Evolutionary conservation across 2,329 filamentous ascomycete genomes (phyloP).

Genomic region (Fusarium ramigenum): DNA sequence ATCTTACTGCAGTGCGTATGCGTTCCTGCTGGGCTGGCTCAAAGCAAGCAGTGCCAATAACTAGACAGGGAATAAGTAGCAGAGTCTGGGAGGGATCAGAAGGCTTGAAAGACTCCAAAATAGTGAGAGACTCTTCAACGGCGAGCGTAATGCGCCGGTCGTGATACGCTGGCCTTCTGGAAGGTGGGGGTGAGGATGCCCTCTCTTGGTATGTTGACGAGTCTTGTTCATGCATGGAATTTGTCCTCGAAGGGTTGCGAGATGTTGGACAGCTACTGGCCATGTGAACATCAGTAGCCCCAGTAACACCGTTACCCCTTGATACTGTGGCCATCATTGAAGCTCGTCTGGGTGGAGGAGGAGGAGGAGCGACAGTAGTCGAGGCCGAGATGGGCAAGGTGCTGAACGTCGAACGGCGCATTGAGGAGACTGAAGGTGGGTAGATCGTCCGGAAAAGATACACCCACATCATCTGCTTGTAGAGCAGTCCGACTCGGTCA

Average conservation of each 20-base stretch:
- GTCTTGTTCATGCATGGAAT: conserved; percentile 53
- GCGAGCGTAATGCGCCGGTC: conserved; percentile 63
- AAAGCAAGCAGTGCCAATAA: conserved; percentile 70
- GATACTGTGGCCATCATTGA: conserved; percentile 49
- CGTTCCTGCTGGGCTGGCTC: conserved; percentile 61
- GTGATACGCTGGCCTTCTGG: conserved; percentile 58
- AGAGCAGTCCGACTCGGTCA: conserved; percentile 64
- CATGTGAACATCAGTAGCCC: conserved; percentile 22
- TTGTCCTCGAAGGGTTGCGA: conserved; percentile 51
- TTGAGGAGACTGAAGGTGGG: conserved; percentile 54
- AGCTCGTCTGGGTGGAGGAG: conserved; percentile 44
- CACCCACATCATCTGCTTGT: conserved; percentile 73
- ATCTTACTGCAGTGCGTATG: conserved; percentile 59
- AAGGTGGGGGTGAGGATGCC: conserved; percentile 56
- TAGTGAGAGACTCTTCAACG: conserved; percentile 64
- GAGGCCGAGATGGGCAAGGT: conserved; percentile 37
- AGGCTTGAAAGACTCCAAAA: conserved; percentile 65
- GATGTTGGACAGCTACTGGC: conserved; percentile 47
- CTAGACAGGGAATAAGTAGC: conserved; percentile 67
- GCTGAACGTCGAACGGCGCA: conserved; percentile 46
- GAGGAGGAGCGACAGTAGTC: conserved; percentile 21
- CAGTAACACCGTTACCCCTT: conserved; percentile 30
- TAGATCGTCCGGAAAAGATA: conserved; percentile 71
- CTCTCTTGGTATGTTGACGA: conserved; percentile 33
- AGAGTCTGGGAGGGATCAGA: conserved; percentile 68